Evolutionary conservation across 768 basidiomycete genomes (phyloP).

Genomic region (Pisolithus tinctorius): DNA sequence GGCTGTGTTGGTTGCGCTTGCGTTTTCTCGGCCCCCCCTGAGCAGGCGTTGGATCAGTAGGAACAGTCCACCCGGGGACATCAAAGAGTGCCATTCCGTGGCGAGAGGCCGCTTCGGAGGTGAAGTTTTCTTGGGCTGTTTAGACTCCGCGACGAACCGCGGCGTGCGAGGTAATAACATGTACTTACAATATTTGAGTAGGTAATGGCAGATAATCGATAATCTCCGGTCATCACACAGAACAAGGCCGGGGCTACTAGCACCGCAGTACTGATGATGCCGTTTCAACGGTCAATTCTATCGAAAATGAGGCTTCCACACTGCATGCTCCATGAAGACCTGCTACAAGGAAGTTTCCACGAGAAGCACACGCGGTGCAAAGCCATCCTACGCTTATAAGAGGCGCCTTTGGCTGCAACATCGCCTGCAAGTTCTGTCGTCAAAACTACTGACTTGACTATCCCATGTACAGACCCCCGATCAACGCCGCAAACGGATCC

Average conservation of each 20-base stretch:
- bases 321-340: slow-evolving; percentile 4
- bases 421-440: not conserved
- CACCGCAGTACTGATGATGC: too few species aligned
- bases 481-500: not conserved
- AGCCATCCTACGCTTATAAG: slow-evolving; percentile 5
- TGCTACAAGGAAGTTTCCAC: not conserved
- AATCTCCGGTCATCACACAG: too few species aligned
- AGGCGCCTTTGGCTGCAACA: slow-evolving; percentile 11
- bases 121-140: not conserved
- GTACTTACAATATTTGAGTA: too few species aligned
- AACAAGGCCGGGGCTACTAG: too few species aligned
- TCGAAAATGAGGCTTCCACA: slow-evolving; percentile 15
- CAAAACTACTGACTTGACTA: not conserved
- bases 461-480: slow-evolving; percentile 8
- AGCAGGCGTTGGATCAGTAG: slow-evolving; percentile 34
- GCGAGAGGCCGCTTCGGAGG: not conserved
- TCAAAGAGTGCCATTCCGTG: slow-evolving; percentile 50
- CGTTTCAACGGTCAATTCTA: not conserved
- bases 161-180: too few species aligned
- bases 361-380: slow-evolving; percentile 11
- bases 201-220: too few species aligned
- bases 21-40: slow-evolving; percentile 34
- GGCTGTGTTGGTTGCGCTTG: slow-evolving; percentile 46
- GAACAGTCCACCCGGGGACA: slow-evolving; percentile 64
- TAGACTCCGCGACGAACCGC: too few species aligned